A percentile compares a stretch with the other conserved stretches of the same genome.
phyloP scores from a whole-genome alignment of 2,329 filamentous ascomycete species.

The Lachnellula hyalina region DNA sequence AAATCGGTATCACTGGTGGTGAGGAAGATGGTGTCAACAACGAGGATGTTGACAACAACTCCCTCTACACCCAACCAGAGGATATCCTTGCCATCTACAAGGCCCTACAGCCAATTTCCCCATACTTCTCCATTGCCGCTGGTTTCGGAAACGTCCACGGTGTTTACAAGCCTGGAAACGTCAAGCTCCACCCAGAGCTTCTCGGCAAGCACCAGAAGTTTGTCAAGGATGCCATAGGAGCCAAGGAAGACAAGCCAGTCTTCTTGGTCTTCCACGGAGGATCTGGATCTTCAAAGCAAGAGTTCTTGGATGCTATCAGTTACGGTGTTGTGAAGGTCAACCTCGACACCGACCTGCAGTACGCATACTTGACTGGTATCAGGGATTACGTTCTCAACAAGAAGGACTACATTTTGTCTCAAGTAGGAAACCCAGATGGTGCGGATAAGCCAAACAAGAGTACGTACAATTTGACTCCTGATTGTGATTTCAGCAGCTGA shows the following conservation, averaged over 20 bases:
- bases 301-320: constrained; percentile 83
- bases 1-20: constrained; percentile 92
- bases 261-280: constrained; percentile 99
- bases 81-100: constrained; percentile 92
- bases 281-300: constrained; percentile 82
- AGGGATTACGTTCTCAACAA: constrained; percentile 92
- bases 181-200: constrained; percentile 92
- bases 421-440: constrained; percentile 93
- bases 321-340: constrained; percentile 99
- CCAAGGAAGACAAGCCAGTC: constrained; percentile 80
- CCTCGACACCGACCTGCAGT: constrained; percentile 97
- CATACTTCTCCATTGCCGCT: constrained; percentile 97
- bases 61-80: constrained; percentile 95
- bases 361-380: constrained; percentile 86
- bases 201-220: constrained; percentile 94
- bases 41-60: constrained; percentile 93
- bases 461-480: background rate
- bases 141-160: constrained; percentile 99
- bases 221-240: constrained; percentile 73
- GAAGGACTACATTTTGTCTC: constrained; percentile 84
- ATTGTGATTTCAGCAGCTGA: background rate
- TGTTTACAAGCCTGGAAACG: constrained; percentile 97
- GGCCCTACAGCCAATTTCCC: constrained; percentile 76
- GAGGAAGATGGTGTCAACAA: constrained; percentile 99
- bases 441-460: constrained; percentile 99